These are phyloP conservation scores for Tetratostichococcus sp. DNA, from an alignment of 139 green algal species.

Conservation along the genomic window DNA sequence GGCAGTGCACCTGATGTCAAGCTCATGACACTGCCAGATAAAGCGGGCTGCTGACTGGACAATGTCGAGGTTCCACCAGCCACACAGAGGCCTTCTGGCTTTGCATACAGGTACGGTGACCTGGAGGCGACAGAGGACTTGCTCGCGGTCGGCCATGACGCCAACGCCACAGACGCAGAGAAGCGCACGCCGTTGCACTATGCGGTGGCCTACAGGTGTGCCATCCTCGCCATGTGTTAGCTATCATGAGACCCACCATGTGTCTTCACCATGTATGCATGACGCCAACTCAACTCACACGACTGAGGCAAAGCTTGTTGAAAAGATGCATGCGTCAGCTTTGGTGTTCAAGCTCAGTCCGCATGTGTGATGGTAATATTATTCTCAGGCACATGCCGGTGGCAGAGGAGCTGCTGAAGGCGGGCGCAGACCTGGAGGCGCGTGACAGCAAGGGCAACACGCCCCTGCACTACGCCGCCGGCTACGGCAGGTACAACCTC, in stretches of 20 bases:
- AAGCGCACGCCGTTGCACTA: constrained; percentile 76
- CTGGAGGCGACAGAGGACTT: constrained; percentile 83
- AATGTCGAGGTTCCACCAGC: no score
- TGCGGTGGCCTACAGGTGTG: constrained; percentile 41
- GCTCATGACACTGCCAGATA: not conserved
- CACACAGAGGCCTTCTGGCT: no score
- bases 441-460: constrained; percentile 66
- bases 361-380: no score
- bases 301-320: no score
- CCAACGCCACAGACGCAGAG: constrained; percentile 49
- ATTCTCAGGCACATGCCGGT: constrained; percentile 6
- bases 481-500: constrained; percentile 53
- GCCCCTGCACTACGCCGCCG: constrained; percentile 68
- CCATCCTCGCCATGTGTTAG: not conserved
- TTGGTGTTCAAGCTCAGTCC: no score
- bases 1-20: no score
- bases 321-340: no score
- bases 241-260: no score
- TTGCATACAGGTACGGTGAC: constrained; percentile 50
- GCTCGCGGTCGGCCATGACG: constrained; percentile 78
- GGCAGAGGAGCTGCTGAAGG: constrained; percentile 26
- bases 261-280: no score
- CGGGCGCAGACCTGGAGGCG: constrained; percentile 28
- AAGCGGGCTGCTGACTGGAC: not conserved
- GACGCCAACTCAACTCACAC: no score